phyloP scores from a whole-genome alignment of 2,329 filamentous ascomycete species.

The Ascochyta pisi region DNA sequence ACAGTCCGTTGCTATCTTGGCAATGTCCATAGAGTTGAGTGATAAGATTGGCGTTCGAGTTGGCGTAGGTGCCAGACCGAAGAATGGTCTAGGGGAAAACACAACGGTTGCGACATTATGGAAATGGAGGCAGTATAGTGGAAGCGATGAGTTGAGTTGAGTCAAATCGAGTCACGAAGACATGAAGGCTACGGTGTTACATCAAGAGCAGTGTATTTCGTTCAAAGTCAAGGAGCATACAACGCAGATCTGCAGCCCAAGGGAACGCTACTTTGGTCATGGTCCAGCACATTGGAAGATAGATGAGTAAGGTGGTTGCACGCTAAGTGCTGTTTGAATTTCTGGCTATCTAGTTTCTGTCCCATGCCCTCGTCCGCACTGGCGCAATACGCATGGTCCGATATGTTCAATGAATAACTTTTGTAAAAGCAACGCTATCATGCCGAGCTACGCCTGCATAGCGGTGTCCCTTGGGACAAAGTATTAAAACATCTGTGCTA shows the following conservation, averaged over 20 bases:
- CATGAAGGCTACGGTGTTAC: too few relatives aligned
- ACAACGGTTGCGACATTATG: too few relatives aligned
- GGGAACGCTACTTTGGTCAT: not conserved
- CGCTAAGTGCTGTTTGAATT: conserved; percentile 1
- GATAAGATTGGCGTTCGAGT: too few relatives aligned
- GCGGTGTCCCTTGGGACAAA: conserved; percentile 8
- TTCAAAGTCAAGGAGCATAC: too few relatives aligned
- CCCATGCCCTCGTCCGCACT: conserved; percentile 19
- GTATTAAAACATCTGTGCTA: conserved; percentile 4
- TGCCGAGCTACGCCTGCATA: conserved; percentile 22
- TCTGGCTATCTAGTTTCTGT: conserved; percentile 8
- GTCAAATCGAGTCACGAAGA: too few relatives aligned
- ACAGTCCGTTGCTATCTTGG: too few relatives aligned
- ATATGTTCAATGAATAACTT: conserved; percentile 9
- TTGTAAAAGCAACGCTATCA: conserved; percentile 14
- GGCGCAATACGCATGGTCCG: conserved; percentile 17
- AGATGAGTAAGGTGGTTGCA: not conserved
- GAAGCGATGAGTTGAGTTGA: too few relatives aligned
- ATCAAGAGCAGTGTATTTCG: too few relatives aligned
- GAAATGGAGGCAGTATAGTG: too few relatives aligned
- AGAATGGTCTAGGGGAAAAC: too few relatives aligned
- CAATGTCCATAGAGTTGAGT: too few relatives aligned
- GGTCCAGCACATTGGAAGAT: not conserved
- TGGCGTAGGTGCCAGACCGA: too few relatives aligned
- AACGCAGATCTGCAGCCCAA: not conserved